Percentiles rank a stretch among this genome's conserved stretches.
phyloP scores from a whole-genome alignment of 345 rosid species.

The Anacardium occidentale region DNA sequence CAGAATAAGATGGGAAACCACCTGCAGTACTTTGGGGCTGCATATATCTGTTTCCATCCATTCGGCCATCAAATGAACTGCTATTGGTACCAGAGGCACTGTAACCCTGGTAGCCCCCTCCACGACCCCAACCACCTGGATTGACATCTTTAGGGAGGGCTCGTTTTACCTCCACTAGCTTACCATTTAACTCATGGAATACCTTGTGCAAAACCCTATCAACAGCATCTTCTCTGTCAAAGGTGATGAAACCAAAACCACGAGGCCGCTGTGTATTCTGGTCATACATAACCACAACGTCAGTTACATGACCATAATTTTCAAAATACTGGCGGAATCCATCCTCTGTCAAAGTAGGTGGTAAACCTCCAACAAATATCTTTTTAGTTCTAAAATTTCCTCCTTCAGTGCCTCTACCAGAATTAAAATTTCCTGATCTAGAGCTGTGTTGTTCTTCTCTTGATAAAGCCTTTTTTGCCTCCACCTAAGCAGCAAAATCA shows the following conservation, averaged over 20 bases:
- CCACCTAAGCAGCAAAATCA: constrained; percentile 31
- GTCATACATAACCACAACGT: constrained; percentile 45
- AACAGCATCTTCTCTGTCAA: constrained; percentile 43
- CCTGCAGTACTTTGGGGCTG: constrained; percentile 30
- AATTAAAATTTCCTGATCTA: constrained; percentile 31
- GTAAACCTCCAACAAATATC: constrained; percentile 45
- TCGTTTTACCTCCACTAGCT: constrained; percentile 42
- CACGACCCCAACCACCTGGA: constrained; percentile 29
- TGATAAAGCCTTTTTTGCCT: constrained; percentile 43
- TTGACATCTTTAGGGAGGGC: constrained; percentile 41
- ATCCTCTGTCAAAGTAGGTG: constrained; percentile 35
- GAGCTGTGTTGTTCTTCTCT: constrained; percentile 40
- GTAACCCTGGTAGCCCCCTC: constrained; percentile 32
- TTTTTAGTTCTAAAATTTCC: constrained; percentile 39
- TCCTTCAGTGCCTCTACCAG: constrained; percentile 31
- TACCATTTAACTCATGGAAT: constrained; percentile 34
- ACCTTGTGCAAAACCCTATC: constrained; percentile 34
- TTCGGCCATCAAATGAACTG: constrained; percentile 23
- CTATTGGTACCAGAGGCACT: constrained; percentile 24
- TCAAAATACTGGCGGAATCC: constrained; percentile 38
- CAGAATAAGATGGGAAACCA: constrained; percentile 32
- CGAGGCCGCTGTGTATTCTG: constrained; percentile 44
- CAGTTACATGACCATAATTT: constrained; percentile 39
- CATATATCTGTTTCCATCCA: constrained; percentile 36
- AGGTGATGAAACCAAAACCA: constrained; percentile 48